Evolutionary conservation across 1,139 yeast genomes (phyloP).

Genomic region (Diutina neorugosa): DNA sequence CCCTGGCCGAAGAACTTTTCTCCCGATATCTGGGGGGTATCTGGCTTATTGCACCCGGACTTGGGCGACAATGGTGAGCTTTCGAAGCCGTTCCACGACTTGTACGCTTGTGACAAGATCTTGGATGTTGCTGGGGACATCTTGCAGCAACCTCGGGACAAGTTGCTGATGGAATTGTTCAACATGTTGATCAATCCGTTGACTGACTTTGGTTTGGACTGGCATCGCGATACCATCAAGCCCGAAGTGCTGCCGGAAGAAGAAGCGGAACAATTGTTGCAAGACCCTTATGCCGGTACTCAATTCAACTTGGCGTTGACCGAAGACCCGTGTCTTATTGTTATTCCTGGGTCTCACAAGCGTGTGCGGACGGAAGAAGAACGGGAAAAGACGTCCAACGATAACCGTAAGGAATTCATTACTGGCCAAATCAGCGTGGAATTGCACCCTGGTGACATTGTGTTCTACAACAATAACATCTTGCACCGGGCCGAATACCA

Average conservation of each 20-base stretch:
- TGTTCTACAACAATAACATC: slow-evolving; percentile 41
- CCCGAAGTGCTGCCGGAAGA: slow-evolving; percentile 38
- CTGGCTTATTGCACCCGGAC: slow-evolving; percentile 40
- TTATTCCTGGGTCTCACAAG: slow-evolving; percentile 39
- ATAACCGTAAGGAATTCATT: slow-evolving; percentile 24
- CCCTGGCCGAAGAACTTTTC: slow-evolving; percentile 46
- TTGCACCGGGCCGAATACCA: slow-evolving; percentile 39
- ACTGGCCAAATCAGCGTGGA: slow-evolving; percentile 30
- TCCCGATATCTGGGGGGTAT: slow-evolving; percentile 48
- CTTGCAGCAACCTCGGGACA: slow-evolving; percentile 24
- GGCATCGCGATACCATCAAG: slow-evolving; percentile 45
- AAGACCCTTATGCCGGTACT: slow-evolving; percentile 38
- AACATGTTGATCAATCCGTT: slow-evolving; percentile 47
- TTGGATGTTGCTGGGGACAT: slow-evolving; percentile 32
- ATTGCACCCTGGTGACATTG: slow-evolving; percentile 42
- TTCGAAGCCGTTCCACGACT: slow-evolving; percentile 29
- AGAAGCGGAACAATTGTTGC: slow-evolving; percentile 27
- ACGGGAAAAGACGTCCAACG: slow-evolving; percentile 27
- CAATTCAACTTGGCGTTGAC: slow-evolving; percentile 45
- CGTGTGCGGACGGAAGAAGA: slow-evolving; percentile 37
- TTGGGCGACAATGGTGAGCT: slow-evolving; percentile 18
- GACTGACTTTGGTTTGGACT: slow-evolving; percentile 42
- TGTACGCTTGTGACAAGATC: slow-evolving; percentile 32
- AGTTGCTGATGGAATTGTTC: slow-evolving; percentile 39
- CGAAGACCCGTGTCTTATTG: slow-evolving; percentile 37